These are phyloP conservation scores for Juglanconis sp. DNA, from an alignment of 2,329 filamentous ascomycete genomes.

Conservation along the genomic window DNA sequence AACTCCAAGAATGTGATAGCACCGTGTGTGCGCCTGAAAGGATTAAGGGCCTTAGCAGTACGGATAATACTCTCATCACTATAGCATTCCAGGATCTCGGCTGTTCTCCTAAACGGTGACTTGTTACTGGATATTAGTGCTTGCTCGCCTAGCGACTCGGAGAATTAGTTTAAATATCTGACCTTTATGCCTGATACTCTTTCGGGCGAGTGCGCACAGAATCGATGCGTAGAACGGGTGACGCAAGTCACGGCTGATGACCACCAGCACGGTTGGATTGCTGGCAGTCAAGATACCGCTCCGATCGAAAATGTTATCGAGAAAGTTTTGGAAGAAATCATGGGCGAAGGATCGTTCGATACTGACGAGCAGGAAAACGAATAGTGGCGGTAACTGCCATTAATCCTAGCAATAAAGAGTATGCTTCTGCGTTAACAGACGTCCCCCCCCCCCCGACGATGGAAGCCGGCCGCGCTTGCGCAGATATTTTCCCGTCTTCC, in stretches of 20 bases:
- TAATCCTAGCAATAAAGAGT: constrained; percentile 26
- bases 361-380: constrained; percentile 20
- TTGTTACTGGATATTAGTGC: constrained; percentile 30
- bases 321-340: constrained; percentile 23
- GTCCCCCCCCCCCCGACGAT: constrained; percentile 25
- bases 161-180: constrained; percentile 30
- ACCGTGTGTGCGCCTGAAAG: constrained; percentile 19
- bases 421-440: constrained; percentile 31
- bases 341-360: constrained; percentile 23
- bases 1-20: constrained; percentile 29
- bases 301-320: constrained; percentile 15
- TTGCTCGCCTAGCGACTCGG: constrained; percentile 28
- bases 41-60: constrained; percentile 13
- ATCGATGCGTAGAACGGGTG: constrained; percentile 1
- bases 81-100: constrained; percentile 17
- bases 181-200: constrained; percentile 26
- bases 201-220: neutral
- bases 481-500: constrained; percentile 29
- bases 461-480: constrained; percentile 26
- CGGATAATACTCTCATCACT: constrained; percentile 19
- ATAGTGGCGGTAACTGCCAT: constrained; percentile 27
- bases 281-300: constrained; percentile 18
- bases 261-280: constrained; percentile 23
- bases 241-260: constrained; percentile 14
- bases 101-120: constrained; percentile 25